These are phyloP conservation scores for Corylus avellana DNA, from an alignment of 306 rosid genomes.

Conservation along the genomic window DNA sequence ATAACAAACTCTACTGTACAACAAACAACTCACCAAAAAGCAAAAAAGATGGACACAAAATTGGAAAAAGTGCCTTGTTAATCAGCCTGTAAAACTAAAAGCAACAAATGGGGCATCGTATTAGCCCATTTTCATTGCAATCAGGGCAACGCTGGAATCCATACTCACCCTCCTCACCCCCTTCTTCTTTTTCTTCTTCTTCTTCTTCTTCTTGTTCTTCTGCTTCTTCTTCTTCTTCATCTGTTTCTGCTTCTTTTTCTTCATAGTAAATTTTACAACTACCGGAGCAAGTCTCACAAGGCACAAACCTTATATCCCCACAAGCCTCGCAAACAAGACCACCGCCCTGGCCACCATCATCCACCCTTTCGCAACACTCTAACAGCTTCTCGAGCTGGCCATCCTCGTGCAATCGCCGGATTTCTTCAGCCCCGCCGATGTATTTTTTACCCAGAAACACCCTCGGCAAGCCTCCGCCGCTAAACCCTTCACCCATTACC, in stretches of 20 bases:
- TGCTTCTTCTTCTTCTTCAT: slow-evolving; percentile 24
- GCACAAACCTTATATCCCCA: slow-evolving; percentile 90
- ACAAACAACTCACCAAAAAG: slow-evolving; percentile 35
- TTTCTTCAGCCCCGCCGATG: slow-evolving; percentile 86
- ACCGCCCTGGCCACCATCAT: slow-evolving; percentile 28
- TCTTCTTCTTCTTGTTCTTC: slow-evolving; percentile 34
- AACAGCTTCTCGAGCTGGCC: slow-evolving; percentile 78
- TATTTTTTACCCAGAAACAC: slow-evolving; percentile 66
- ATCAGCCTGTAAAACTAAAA: slow-evolving; percentile 33
- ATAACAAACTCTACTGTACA: slow-evolving; percentile 56
- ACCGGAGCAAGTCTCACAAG: slow-evolving; percentile 87
- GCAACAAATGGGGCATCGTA: slow-evolving; percentile 78
- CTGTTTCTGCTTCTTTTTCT: slow-evolving; percentile 35
- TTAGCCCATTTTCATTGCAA: slow-evolving; percentile 91
- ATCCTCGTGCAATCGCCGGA: slow-evolving; percentile 67
- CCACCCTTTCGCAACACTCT: slow-evolving; percentile 52
- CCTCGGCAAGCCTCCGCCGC: slow-evolving; percentile 63
- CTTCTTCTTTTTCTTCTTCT: slow-evolving; percentile 24
- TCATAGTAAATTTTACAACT: slow-evolving; percentile 88
- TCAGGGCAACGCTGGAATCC: slow-evolving; percentile 83
- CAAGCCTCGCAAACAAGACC: slow-evolving; percentile 71
- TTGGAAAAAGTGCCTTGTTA: slow-evolving; percentile 37
- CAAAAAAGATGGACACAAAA: slow-evolving; percentile 32
- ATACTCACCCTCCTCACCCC: slow-evolving; percentile 37
- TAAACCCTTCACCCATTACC: slow-evolving; percentile 41